Evolutionary conservation across 2,329 filamentous ascomycete genomes (phyloP).

Genomic region (Microcera coccophila): DNA sequence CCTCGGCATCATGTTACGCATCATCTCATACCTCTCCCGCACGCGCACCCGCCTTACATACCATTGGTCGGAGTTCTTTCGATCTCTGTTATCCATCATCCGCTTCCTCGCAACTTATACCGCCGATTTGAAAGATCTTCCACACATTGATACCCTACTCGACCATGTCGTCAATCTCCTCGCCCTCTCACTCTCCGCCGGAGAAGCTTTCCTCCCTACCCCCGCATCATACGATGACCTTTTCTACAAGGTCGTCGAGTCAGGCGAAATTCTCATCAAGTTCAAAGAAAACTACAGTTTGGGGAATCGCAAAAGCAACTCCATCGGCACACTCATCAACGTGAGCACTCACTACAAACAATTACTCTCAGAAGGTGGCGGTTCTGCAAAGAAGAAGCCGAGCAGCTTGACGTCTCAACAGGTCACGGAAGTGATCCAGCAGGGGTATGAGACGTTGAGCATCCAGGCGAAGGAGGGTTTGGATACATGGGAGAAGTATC

Average conservation of each 20-base stretch:
- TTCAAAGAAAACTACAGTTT: constrained; percentile 75
- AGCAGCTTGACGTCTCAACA: constrained; percentile 76
- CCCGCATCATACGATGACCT: constrained; percentile 89
- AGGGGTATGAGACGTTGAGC: constrained; percentile 90
- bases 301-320: constrained; percentile 56
- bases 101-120: constrained; percentile 88
- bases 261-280: constrained; percentile 73
- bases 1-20: constrained; percentile 74
- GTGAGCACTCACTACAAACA: constrained; percentile 85
- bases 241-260: constrained; percentile 97
- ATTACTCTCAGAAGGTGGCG: constrained; percentile 61
- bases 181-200: constrained; percentile 76
- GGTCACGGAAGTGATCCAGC: constrained; percentile 88
- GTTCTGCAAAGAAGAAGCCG: constrained; percentile 40
- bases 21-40: constrained; percentile 79
- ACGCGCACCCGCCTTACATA: constrained; percentile 78
- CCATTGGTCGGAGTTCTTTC: constrained; percentile 95
- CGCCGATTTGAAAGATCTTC: constrained; percentile 65
- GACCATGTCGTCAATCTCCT: constrained; percentile 77
- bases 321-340: constrained; percentile 78
- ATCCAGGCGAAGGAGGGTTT: constrained; percentile 85
- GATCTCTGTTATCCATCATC: constrained; percentile 79
- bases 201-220: constrained; percentile 86
- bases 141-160: constrained; percentile 69
- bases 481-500: constrained; percentile 79